Evolutionary conservation across 305 asterid genomes (phyloP), one percentile per base, ranked within the genome.

Genomic region (Fraxinus nigra): DNA sequence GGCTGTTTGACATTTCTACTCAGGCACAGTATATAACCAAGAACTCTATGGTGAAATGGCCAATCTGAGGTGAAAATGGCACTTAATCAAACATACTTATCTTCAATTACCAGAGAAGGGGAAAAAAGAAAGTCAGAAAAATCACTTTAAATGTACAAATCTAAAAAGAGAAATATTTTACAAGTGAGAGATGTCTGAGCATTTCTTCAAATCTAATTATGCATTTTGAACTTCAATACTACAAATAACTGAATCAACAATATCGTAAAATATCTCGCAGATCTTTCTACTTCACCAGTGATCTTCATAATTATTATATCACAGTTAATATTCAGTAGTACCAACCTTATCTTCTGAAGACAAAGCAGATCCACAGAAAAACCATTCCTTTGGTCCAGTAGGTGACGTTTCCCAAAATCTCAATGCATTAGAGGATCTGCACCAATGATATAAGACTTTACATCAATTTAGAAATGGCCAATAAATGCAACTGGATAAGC

Each of bases 351-450:
- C 98, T 59, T 89, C 87, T 11, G 94, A 83, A 80, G 98, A 94
- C 79, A 95, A 87, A 86, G 97, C 92, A 83, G 98, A 95, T 84
- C 97, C 99, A 81, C 98, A 95, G 4, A 94, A 89, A 77, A 87
- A 86, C 98, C 94, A 92, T 18, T 92, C 85, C 80, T 86, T 90
- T 48, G 84, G 87, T 80, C 92, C 95, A 85, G 32, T 74, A 4
- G 83, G 85, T 16, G 89, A 87, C 46, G 82, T 84, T 78, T 84
- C 82, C 91, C 93, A 91, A 82, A 87, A 87, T 4, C 76, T 81
- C 4, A 69, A 87, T 79, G 85, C 82, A 26, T 84, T 76, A 13
- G 91, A 10, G 70, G 81, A 30, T 54, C 99, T 95, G 97, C 54
- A 40, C 30, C 59, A 67, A 81, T 75, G 80, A 82, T 28, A 76